Conservation (phyloP, 2,329 filamentous ascomycete species). For the Coniochaeta prunicola region DNA sequence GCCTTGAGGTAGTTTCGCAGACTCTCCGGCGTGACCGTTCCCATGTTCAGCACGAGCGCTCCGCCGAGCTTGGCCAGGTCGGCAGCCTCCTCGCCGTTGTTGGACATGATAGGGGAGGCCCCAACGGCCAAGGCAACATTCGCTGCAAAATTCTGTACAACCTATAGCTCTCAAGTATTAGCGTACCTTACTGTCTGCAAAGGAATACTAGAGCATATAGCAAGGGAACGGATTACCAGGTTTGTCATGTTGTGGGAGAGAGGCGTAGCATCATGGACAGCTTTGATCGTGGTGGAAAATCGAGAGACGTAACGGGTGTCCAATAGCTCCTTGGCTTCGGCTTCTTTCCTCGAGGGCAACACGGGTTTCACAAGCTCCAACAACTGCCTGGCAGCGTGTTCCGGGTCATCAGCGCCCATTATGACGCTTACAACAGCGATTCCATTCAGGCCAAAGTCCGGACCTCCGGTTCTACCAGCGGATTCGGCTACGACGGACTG, state of each 20-base stretch:
- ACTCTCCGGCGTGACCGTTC: conserved; percentile 73
- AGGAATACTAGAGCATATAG: not conserved
- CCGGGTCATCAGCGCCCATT: conserved; percentile 63
- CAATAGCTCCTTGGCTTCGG: conserved; percentile 4
- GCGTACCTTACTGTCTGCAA: not conserved
- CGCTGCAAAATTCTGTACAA: conserved; percentile 91
- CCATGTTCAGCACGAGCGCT: conserved; percentile 89
- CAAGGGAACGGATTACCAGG: conserved; percentile 40
- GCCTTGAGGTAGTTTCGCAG: conserved; percentile 66
- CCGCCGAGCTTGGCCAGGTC: conserved; percentile 75
- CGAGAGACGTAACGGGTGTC: conserved; percentile 16
- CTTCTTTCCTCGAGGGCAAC: conserved; percentile 17
- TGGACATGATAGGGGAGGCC: conserved; percentile 90
- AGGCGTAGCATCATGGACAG: conserved; percentile 57
- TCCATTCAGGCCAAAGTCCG: conserved; percentile 61
- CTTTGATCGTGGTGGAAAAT: conserved; percentile 42
- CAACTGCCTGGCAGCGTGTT: conserved; percentile 54
- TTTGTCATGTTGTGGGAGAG: conserved; percentile 98
- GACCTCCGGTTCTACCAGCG: too few relatives aligned
- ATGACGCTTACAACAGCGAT: conserved; percentile 88
- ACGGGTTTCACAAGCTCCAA: conserved; percentile 51
- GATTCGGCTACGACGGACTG: conserved; percentile 70
- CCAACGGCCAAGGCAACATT: conserved; percentile 82
- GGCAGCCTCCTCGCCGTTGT: conserved; percentile 71
- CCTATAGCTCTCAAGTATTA: conserved; percentile 19